phyloP scores from a whole-genome alignment of 495 filamentous ascomycete species.

The Tetracladium setigerum region DNA sequence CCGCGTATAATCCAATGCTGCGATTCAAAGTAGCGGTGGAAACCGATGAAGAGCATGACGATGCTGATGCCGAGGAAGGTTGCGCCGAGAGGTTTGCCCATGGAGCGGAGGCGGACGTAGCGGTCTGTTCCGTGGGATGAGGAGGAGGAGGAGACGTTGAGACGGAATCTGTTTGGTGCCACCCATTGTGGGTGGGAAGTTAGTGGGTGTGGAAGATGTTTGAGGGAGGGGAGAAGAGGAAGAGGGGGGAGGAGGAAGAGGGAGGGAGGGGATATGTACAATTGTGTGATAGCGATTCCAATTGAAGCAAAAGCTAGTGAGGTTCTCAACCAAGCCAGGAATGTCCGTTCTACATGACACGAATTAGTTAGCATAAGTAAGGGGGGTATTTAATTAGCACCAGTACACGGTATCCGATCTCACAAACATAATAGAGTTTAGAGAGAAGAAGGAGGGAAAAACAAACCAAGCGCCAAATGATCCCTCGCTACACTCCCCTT shows the following conservation, averaged over 20 bases:
- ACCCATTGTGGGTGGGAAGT: too few relatives aligned
- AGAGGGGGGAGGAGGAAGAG: not conserved
- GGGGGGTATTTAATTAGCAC: constrained; percentile 7
- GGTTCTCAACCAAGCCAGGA: constrained; percentile 93
- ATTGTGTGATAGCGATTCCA: constrained; percentile 90
- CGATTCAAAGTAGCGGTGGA: constrained; percentile 50
- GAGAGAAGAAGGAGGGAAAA: constrained; percentile 4
- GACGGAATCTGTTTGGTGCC: constrained; percentile 66
- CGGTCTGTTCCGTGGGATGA: constrained; percentile 5
- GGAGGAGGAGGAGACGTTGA: constrained; percentile 61
- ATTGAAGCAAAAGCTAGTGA: constrained; percentile 94
- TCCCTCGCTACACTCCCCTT: constrained; percentile 94
- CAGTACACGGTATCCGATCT: not conserved
- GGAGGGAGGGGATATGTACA: constrained; percentile 25
- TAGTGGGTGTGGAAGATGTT: too few relatives aligned
- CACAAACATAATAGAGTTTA: not conserved
- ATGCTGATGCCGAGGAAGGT: constrained; percentile 89
- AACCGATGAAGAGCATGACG: constrained; percentile 74
- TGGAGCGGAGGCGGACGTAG: constrained; percentile 47
- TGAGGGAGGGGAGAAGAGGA: not conserved
- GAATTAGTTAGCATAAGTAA: too few relatives aligned
- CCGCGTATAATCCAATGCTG: constrained; percentile 88
- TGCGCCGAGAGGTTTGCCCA: constrained; percentile 89
- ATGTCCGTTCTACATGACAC: constrained; percentile 69
- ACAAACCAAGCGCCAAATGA: constrained; percentile 83